Conservation (phyloP, 306 rosid species). For the Rosa lucieae region DNA sequence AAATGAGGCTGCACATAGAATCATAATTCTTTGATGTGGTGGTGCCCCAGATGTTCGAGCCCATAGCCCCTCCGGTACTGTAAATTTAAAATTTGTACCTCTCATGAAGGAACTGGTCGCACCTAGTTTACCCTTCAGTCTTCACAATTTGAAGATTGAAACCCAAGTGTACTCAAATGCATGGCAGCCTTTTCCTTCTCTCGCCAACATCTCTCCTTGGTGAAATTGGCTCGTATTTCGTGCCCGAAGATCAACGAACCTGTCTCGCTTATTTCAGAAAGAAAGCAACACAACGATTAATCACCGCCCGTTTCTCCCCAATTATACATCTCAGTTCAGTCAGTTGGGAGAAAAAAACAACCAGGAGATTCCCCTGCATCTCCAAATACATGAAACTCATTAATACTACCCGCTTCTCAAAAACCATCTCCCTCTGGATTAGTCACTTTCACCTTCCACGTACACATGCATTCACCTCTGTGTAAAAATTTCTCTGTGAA, state of each 20-base stretch:
- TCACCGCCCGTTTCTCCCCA: neutral
- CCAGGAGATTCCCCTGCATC: slow-evolving; percentile 23
- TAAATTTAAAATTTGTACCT: neutral
- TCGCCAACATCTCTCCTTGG: neutral
- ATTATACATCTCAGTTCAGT: neutral
- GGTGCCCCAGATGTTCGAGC: too few species aligned
- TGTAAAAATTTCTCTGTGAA: neutral
- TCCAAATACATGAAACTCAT: slow-evolving; percentile 16
- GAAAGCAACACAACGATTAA: slow-evolving; percentile 7
- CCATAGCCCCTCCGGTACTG: neutral
- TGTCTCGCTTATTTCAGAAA: slow-evolving; percentile 15
- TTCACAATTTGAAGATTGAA: neutral
- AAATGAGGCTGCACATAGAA: too few species aligned
- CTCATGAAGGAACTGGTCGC: neutral
- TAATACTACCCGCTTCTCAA: neutral
- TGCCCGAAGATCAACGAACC: neutral
- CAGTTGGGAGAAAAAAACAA: neutral
- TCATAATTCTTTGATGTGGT: too few species aligned
- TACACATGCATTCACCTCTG: neutral
- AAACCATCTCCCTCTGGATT: neutral
- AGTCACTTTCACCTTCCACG: slow-evolving; percentile 16
- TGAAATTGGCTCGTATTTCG: slow-evolving; percentile 10
- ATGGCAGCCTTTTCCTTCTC: neutral
- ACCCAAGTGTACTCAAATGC: neutral
- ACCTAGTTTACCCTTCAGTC: neutral